Evolutionary conservation across 148 eudicot species (phyloP), one percentile per base, ranked within the genome.

Genomic region (Rheum nobile): DNA sequence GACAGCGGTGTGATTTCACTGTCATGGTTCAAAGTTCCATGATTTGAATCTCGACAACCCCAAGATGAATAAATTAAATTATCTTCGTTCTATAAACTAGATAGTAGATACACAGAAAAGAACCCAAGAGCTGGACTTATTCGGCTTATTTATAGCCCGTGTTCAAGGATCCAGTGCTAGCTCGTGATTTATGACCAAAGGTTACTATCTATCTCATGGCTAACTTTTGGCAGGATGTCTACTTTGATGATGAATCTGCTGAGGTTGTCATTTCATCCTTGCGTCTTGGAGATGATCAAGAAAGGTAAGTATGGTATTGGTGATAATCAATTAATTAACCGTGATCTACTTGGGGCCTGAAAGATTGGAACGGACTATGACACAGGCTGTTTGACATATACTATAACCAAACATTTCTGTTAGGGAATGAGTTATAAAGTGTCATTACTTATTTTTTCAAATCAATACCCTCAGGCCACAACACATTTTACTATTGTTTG

Each of bases 161-260:
- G 57, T 50, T 48, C 55, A 48, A 48, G 55, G 55, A 19, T n/a
- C 24, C 19, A n/a, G n/a, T n/a, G n/a, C n/a, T n/a, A n/a, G n/a
- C n/a, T n/a, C n/a, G n/a, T n/a, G n/a, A n/a, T n/a, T n/a, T 44
- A 44, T 44, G 16, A 9, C 16, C 48, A 44, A 44, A 12, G 48
- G 28, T 9, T 54, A 12, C 67, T 21, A 50, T n/a, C 14, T 19
- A n/a, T 19, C 26, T 26, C 35, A 28, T 28, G 67, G 34, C 26
- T 59, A 10, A 26, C 17, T 28, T 80, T 83, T 75, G 75, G 67
- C 85, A 95, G 97, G 98, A 95, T 77, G 90, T 95, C 17, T 95
- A 91, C 76, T 90, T 95, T 84, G 98, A 95, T 74, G 98, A 91
- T 78, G 98, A 95, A 78, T 90, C 97, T 78, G 97, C 98, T 74